Base-by-base conservation (phyloP, 345 rosid genomes). In the Pugionium cornutum region DNA sequence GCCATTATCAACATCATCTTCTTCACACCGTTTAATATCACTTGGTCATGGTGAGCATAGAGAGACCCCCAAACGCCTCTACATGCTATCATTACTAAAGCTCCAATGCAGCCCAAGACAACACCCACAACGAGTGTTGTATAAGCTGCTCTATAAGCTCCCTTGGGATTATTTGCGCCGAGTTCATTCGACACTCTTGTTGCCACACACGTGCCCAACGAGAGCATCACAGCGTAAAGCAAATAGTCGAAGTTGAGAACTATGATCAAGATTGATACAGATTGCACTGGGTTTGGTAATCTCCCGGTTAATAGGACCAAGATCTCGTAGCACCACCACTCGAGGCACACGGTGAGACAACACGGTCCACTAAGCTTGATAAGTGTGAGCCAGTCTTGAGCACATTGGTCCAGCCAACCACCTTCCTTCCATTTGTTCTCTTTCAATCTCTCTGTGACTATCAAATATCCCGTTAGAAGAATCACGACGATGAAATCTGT, bases 321-420 rank as follows among this genome's bases (percentile, higher is more conserved):
- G 74, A 85, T 82, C 86, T 94, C 99, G 66, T 79, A 86, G 83
- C 97, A 90, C 97, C 99, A 94, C 97, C 99, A 94, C 66, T 90
- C 97, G 2, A 94, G 96, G 81, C 97, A 94, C 35, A 89, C 84
- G 9, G 95, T 90, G 56, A 94, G 87, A 86, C 96, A 94, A 74
- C 86, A 90, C 0, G 97, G 86, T 33, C 89, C 97, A 11, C 81
- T 73, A 11, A 94, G 95, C 83, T 81, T 88, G 49, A 86, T 68
- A 48, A 94, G 57, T 41, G 73, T 76, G 37, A 81, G 61, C 97
- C 91, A 90, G 64, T 88, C 96, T 4, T 51, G 58, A n/a, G 74
- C 33, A 29, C 77, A 9, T 53, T 81, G 89, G 34, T 85, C 85
- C 36, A 79, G 51, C 89, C 87, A 86, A 29, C 94, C 88, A 54